Percentiles rank a stretch among this genome's conserved stretches.
Evolutionary conservation across 805 yeast genomes (phyloP).

Genomic region (Saccharomycopsis sp.): DNA sequence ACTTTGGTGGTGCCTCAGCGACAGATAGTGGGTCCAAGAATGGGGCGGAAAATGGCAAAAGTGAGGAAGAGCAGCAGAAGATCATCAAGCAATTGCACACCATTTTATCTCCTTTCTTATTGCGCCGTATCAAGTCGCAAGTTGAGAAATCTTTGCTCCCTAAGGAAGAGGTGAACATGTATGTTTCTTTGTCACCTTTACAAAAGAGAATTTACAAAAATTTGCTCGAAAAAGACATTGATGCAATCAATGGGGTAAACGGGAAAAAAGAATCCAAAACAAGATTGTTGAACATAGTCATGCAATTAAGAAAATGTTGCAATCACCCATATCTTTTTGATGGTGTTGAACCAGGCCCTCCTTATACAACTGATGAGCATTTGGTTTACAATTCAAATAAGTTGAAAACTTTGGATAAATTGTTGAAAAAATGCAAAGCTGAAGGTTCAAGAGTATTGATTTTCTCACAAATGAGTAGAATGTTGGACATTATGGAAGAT

Average conservation of each 20-base stretch:
- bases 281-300: constrained; percentile 65
- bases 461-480: constrained; percentile 77
- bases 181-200: constrained; percentile 71
- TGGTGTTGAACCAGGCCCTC: constrained; percentile 89
- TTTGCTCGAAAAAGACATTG: constrained; percentile 68
- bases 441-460: constrained; percentile 75
- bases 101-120: constrained; percentile 63
- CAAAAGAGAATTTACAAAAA: constrained; percentile 72
- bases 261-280: constrained; percentile 72
- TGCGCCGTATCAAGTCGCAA: constrained; percentile 70
- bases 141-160: constrained; percentile 76
- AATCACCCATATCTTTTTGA: constrained; percentile 79
- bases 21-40: constrained; percentile 31
- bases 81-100: constrained; percentile 61
- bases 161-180: constrained; percentile 63
- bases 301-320: constrained; percentile 80
- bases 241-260: constrained; percentile 76
- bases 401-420: constrained; percentile 59
- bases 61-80: constrained; percentile 32
- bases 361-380: constrained; percentile 79
- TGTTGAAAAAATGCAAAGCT: constrained; percentile 48
- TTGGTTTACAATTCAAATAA: constrained; percentile 65
- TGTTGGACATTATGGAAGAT: constrained; percentile 74
- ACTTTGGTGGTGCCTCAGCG: constrained; percentile 42
- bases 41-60: constrained; percentile 26